phyloP scores from a whole-genome alignment of 2,329 filamentous ascomycete species.

The Colletotrichum neosansevieriae region DNA sequence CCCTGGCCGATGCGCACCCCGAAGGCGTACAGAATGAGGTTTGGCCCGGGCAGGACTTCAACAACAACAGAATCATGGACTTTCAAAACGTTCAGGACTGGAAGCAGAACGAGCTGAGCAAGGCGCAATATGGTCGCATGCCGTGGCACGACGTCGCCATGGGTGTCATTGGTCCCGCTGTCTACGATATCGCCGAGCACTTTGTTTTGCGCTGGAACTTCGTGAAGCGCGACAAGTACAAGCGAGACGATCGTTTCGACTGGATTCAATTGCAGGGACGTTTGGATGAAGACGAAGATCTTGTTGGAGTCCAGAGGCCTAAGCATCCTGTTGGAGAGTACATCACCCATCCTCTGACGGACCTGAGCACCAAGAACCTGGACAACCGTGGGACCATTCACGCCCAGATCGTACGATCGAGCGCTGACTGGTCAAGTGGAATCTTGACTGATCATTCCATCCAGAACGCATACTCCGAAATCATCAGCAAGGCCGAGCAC shows the following conservation, averaged over 20 bases:
- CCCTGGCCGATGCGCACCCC: conserved; percentile 88
- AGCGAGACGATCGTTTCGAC: conserved; percentile 84
- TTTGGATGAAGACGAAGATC: conserved; percentile 82
- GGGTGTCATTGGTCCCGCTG: conserved; percentile 88
- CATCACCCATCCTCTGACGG: conserved; percentile 80
- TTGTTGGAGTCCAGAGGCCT: conserved; percentile 89
- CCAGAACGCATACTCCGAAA: conserved; percentile 85
- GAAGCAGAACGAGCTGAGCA: conserved; percentile 93
- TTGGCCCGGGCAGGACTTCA: conserved; percentile 97
- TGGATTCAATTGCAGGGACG: conserved; percentile 87
- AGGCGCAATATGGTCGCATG: conserved; percentile 93
- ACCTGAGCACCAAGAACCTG: conserved; percentile 74
- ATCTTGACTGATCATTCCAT: conserved; percentile 88
- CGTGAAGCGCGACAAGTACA: conserved; percentile 97
- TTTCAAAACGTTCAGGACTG: conserved; percentile 92
- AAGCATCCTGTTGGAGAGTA: conserved; percentile 92
- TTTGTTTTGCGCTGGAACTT: conserved; percentile 98
- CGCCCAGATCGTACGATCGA: conserved; percentile 90
- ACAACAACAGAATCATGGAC: conserved; percentile 97
- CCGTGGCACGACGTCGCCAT: conserved; percentile 98
- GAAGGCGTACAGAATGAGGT: conserved; percentile 84
- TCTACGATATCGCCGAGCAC: conserved; percentile 95
- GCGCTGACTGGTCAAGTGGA: conserved; percentile 92
- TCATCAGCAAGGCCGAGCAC: conserved; percentile 89
- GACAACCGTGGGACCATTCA: conserved; percentile 78